phyloP scores from a whole-genome alignment of 2,329 filamentous ascomycete species.

The Aspergillus aculeatinus region DNA sequence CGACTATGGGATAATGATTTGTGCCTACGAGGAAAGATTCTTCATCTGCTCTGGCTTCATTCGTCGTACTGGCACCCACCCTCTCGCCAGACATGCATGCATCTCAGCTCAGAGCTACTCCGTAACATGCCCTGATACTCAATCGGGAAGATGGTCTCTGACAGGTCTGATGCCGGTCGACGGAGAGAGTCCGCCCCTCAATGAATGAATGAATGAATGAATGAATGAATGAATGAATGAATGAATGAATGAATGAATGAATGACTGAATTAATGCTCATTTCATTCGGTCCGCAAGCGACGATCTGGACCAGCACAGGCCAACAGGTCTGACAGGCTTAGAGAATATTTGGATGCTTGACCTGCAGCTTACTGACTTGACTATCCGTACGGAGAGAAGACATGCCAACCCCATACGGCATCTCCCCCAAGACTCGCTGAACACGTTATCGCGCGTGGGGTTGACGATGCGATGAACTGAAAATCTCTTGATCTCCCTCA shows the following conservation, averaged over 20 bases:
- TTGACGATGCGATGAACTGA: neutral
- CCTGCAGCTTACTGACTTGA: neutral
- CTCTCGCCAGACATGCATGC: neutral
- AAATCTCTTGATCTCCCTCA: constrained; percentile 6
- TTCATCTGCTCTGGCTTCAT: neutral
- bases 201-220: neutral
- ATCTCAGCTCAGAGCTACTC: neutral
- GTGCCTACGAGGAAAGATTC: neutral
- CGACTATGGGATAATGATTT: neutral
- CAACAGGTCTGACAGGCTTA: neutral
- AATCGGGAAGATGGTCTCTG: neutral
- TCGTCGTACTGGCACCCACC: neutral
- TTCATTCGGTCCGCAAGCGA: neutral
- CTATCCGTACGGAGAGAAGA: neutral
- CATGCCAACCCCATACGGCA: neutral
- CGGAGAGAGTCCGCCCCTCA: neutral
- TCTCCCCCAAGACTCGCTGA: neutral
- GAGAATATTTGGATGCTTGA: neutral
- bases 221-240: neutral
- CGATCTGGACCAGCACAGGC: neutral
- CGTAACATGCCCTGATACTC: neutral
- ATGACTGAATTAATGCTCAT: neutral
- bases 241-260: neutral
- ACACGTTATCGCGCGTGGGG: constrained; percentile 20
- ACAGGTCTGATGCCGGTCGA: neutral